Base-by-base conservation (phyloP, 1,139 yeast genomes). In the Yamadazyma pseudoaaseri region DNA sequence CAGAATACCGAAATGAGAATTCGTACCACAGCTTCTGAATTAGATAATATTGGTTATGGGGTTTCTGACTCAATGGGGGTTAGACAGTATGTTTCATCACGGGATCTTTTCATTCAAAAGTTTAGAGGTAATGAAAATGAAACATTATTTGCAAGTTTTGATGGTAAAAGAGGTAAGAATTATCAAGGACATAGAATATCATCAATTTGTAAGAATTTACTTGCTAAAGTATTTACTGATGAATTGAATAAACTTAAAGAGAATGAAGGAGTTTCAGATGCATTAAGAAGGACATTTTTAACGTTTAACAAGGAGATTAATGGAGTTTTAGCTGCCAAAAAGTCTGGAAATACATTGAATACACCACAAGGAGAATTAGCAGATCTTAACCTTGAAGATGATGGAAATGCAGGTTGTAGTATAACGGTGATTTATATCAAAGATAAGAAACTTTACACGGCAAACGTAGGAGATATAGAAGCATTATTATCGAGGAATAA, bases 391-490 rank as follows among this genome's bases (percentile, higher is more conserved):
- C 49, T 69, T 6, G 64, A 71, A 8, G 83, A 81, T 16, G 97
- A 90, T 54, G 76, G 81, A 6, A 62, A 73, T 32, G 78, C 92
- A n/a, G 98, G 98, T 9, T 83, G 95, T 30, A 78, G 95, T 33
- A 85, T 87, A 0, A 81, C 96, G 0, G 79, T 89, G 13, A 71
- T 87, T 9, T 94, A 86, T 53, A 73, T 92, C 43, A 78, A 77
- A 42, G 94, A 82, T 22, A 76, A 76, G 38, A 73, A 69, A 39
- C 58, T 90, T 20, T 89, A 82, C 55, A 74, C 90, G 13, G 97
- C 97, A 3, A 90, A 90, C 48, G 77, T 86, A 36, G 99, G 99
- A 49, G 97, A 92, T 52, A 79, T 86, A 3, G 85, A 83, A 70
- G 92, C 90, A 0, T 70, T 92, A 34, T 58, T 92, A 35, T 81